These are phyloP conservation scores for Apiospora arundinis DNA, from an alignment of 2,329 filamentous ascomycete genomes.

Conservation along the genomic window DNA sequence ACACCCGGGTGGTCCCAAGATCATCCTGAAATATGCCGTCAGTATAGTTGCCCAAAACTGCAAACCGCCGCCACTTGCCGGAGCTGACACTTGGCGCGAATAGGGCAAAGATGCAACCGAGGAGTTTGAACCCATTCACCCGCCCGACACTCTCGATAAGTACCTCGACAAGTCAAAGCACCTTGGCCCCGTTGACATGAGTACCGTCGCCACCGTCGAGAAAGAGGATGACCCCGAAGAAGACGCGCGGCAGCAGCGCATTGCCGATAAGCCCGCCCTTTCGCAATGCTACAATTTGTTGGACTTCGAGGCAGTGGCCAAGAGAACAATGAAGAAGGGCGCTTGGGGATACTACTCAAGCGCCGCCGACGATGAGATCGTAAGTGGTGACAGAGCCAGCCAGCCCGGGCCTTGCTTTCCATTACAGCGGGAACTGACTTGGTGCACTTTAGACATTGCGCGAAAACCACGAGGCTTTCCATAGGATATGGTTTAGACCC, in stretches of 20 bases:
- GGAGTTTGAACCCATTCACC: slow-evolving; percentile 87
- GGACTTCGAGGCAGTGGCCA: slow-evolving; percentile 95
- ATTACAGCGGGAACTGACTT: neutral
- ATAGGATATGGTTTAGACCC: slow-evolving; percentile 97
- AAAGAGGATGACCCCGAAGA: slow-evolving; percentile 74
- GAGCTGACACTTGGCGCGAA: neutral
- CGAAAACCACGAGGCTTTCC: slow-evolving; percentile 94
- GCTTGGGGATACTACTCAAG: slow-evolving; percentile 99
- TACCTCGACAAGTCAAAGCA: slow-evolving; percentile 88
- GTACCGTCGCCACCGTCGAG: slow-evolving; percentile 71
- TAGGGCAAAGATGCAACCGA: slow-evolving; percentile 90
- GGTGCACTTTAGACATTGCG: slow-evolving; percentile 74
- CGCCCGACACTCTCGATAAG: slow-evolving; percentile 85
- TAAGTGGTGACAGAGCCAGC: slow-evolving; percentile 47
- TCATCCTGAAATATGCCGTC: slow-evolving; percentile 93
- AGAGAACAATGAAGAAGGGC: slow-evolving; percentile 90
- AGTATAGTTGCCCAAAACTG: slow-evolving; percentile 31
- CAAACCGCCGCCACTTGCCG: neutral
- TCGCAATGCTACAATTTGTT: slow-evolving; percentile 92
- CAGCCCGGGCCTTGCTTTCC: neutral
- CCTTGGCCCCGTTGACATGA: slow-evolving; percentile 88
- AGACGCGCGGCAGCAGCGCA: slow-evolving; percentile 72
- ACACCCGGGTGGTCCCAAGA: slow-evolving; percentile 87
- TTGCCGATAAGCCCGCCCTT: slow-evolving; percentile 77
- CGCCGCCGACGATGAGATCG: slow-evolving; percentile 88